Percentiles rank a stretch among this genome's conserved stretches.
phyloP scores from a whole-genome alignment of 176 grass and related monocot species.

The Eragrostis nindensis region DNA sequence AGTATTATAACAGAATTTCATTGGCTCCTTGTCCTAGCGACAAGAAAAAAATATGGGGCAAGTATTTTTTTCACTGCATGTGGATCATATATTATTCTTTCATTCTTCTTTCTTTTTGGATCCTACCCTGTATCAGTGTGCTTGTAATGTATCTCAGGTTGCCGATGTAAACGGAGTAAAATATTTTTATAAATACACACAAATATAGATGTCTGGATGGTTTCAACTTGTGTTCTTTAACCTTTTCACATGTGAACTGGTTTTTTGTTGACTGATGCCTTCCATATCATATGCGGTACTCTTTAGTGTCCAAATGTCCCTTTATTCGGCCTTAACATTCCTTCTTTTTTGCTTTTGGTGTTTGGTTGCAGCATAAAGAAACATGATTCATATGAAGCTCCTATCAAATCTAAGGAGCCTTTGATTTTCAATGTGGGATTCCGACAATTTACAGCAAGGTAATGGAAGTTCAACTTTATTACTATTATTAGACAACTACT shows the following conservation, averaged over 20 bases:
- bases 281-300: not conserved
- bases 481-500: not conserved
- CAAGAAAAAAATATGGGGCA: no score
- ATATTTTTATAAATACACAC: not conserved
- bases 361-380: conserved; percentile 77
- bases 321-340: conserved; percentile 26
- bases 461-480: conserved; percentile 26
- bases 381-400: conserved; percentile 81
- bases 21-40: no score
- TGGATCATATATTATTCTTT: not conserved
- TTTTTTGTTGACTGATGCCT: conserved; percentile 22
- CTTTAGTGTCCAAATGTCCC: conserved; percentile 7
- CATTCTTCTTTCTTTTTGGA: conserved; percentile 1
- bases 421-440: conserved; percentile 93
- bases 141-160: conserved; percentile 13
- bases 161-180: not conserved
- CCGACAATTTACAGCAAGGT: conserved; percentile 90
- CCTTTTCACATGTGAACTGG: not conserved
- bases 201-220: conserved; percentile 2
- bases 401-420: conserved; percentile 89
- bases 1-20: not conserved
- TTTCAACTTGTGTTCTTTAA: conserved; percentile 10
- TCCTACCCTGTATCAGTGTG: conserved; percentile 14
- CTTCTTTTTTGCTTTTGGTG: conserved; percentile 23
- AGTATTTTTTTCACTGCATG: not conserved